Percentiles rank a stretch among this genome's conserved stretches.
These are phyloP conservation scores for Parvularia atlantis DNA, from an alignment of 78 protist genomes.

Conservation along the genomic window DNA sequence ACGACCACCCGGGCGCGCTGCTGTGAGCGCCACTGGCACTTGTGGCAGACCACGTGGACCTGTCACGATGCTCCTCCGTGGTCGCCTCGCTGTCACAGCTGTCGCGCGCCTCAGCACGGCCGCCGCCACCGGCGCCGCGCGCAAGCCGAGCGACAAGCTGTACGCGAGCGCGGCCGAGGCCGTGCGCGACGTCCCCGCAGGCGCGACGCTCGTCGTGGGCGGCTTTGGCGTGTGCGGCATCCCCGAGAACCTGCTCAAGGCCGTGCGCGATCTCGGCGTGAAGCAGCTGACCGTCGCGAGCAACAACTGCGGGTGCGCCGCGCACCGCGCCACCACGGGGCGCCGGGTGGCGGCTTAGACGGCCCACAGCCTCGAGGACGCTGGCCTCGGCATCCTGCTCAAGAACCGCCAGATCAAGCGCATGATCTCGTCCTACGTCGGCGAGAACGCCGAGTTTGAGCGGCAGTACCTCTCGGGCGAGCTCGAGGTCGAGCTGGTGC, in stretches of 20 bases:
- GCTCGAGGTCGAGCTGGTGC: constrained; percentile 80
- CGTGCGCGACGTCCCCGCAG: too few species aligned
- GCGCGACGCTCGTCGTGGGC: constrained; percentile 51
- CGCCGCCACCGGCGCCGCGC: too few species aligned
- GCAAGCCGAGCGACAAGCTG: too few species aligned
- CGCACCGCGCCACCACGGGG: too few species aligned
- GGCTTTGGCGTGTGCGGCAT: constrained; percentile 93
- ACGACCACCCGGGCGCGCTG: too few species aligned
- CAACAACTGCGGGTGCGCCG: constrained; percentile 69
- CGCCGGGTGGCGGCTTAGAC: neutral
- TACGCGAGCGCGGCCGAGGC: too few species aligned
- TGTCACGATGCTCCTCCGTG: too few species aligned
- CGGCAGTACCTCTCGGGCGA: constrained; percentile 81
- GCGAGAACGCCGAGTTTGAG: constrained; percentile 86
- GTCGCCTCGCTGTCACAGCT: too few species aligned
- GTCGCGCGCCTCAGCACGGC: too few species aligned
- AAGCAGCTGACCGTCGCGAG: constrained; percentile 72
- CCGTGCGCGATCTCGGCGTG: constrained; percentile 42
- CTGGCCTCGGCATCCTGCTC: constrained; percentile 82
- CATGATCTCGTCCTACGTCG: constrained; percentile 90
- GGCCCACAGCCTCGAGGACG: constrained; percentile 60
- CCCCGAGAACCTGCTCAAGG: constrained; percentile 72
- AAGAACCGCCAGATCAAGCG: constrained; percentile 65
- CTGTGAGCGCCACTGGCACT: too few species aligned
- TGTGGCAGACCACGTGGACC: too few species aligned